Conservation (phyloP, 2,329 filamentous ascomycete genomes). For the Xylariaceae sp. region DNA sequence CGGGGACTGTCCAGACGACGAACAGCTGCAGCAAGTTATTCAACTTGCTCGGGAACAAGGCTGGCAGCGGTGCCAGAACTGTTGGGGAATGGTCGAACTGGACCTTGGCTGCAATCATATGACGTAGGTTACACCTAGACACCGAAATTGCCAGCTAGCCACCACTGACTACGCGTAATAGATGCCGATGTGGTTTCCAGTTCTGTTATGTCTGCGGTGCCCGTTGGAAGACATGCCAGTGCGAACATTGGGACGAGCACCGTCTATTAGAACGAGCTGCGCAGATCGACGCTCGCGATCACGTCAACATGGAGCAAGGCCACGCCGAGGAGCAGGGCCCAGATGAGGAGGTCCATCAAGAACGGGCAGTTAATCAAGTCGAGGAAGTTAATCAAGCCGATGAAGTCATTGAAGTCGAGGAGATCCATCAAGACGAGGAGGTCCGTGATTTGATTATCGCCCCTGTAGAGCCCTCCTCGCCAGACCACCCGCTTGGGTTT, state of each 20-base stretch:
- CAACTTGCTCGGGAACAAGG: constrained; percentile 39
- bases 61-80: constrained; percentile 52
- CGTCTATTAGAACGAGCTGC: constrained; percentile 10
- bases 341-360: too few species aligned
- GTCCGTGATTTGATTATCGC: background rate
- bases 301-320: too few species aligned
- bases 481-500: too few species aligned
- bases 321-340: too few species aligned
- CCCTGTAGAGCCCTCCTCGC: too few species aligned
- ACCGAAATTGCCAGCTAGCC: background rate
- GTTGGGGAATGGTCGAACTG: constrained; percentile 48
- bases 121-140: constrained; percentile 20
- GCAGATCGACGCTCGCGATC: constrained; percentile 7
- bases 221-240: constrained; percentile 31
- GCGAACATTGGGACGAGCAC: constrained; percentile 34
- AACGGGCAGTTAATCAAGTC: constrained; percentile 10
- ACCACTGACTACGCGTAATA: background rate
- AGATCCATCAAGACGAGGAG: background rate
- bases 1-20: constrained; percentile 48
- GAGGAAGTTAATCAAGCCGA: constrained; percentile 1
- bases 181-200: constrained; percentile 15
- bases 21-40: constrained; percentile 38
- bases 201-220: constrained; percentile 23
- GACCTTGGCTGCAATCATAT: constrained; percentile 55
- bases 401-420: background rate